Base-by-base conservation (phyloP, 805 yeast genomes). In the Candida patagonica region DNA sequence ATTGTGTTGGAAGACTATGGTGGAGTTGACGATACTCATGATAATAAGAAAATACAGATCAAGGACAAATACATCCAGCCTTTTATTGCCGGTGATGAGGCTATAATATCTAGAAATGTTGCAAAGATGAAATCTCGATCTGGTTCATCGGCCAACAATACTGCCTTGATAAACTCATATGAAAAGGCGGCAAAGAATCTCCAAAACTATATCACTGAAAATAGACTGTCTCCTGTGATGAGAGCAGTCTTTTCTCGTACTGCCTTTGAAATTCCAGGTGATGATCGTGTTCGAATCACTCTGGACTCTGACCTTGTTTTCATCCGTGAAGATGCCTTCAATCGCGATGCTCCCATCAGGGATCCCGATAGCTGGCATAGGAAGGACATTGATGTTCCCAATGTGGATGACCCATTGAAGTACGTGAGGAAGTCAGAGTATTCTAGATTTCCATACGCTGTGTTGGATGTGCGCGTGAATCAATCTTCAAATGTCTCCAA, bases 261-360 rank as follows among this genome's bases (percentile, higher is more conserved):
- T 5, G 97, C 97, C 2, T 89, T 92, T 68, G 96, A 89, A 68
- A 89, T 89, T 52, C 98, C 98, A 2, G 96, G 96, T 43, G 97
- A 92, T 59, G 94, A 88, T 59, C 75, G 89, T 55, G 80, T 88
- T 27, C 78, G 97, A 58, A 78, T 92, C 45, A 79, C 84, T 32
- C 84, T 89, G 47, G 97, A 89, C 62, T 80, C 94, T 12, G 92
- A 92, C 58, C 76, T 92, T 42, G 56, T 79, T 38, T 88, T 84
- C 56, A 79, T 89, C 45, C 76, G 97, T 52, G 98, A 89, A 59
- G 97, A 89, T 59, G 63, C 89, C 0, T 81, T 89, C 55, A 95
- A 88, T 60, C 63, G 70, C 33, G 78, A 76, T 47, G 73, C 88
- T 51, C 97, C 98, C 13, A 81, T 87, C 46, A 80, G 98, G 63